These are phyloP conservation scores for Globisporangium okanoganense DNA, from an alignment of 352 stramenopile species.

Conservation along the genomic window DNA sequence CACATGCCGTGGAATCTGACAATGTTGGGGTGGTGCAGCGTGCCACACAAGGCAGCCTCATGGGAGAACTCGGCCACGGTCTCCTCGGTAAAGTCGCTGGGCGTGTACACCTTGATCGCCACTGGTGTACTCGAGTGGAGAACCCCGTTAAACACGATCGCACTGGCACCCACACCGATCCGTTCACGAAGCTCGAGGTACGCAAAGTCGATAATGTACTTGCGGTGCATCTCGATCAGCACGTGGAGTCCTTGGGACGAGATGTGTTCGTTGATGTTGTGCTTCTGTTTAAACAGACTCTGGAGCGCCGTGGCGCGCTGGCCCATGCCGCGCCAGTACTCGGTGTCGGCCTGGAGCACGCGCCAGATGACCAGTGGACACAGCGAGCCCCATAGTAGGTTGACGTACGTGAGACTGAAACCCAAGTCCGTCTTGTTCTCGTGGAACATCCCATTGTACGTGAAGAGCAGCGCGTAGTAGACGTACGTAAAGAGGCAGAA, in stretches of 20 bases:
- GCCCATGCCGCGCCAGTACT: conserved; percentile 45
- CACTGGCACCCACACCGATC: conserved; percentile 44
- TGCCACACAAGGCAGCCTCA: conserved; percentile 47
- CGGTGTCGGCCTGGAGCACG: conserved; percentile 46
- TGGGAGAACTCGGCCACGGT: no score
- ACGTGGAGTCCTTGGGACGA: conserved; percentile 59
- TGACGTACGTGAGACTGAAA: conserved; percentile 13
- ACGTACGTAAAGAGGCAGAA: conserved; percentile 23
- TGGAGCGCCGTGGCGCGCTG: conserved; percentile 28
- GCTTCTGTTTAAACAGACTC: conserved; percentile 23
- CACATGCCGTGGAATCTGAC: conserved; percentile 63
- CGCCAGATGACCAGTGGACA: conserved; percentile 42
- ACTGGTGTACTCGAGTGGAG: conserved; percentile 31
- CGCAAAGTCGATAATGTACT: conserved; percentile 69
- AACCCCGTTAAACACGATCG: conserved; percentile 41
- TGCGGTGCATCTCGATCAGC: conserved; percentile 68
- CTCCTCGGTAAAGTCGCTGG: conserved; percentile 42
- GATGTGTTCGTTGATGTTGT: conserved; percentile 33
- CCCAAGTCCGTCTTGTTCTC: not conserved
- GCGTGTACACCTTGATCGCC: conserved; percentile 66
- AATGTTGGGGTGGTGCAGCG: conserved; percentile 54
- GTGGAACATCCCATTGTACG: conserved; percentile 14
- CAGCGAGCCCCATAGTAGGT: conserved; percentile 31
- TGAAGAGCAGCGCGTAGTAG: conserved; percentile 23
- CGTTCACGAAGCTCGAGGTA: conserved; percentile 41